These are phyloP conservation scores for Austroboletus festivus DNA, from an alignment of 768 basidiomycete species.

Conservation along the genomic window DNA sequence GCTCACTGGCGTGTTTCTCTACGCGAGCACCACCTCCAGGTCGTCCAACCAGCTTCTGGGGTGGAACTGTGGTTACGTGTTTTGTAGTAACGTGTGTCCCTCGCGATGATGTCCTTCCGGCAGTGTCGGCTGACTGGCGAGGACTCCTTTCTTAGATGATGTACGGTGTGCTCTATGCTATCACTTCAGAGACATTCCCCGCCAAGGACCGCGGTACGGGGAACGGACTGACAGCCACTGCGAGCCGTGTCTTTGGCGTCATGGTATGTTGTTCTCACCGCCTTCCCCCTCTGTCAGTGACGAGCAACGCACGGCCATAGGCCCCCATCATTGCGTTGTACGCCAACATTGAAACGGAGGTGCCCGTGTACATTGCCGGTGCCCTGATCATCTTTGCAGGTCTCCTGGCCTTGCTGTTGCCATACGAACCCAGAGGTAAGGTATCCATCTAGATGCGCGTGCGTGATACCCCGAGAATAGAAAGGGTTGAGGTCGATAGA, in stretches of 20 bases:
- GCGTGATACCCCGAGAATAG: not conserved
- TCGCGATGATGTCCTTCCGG: not conserved
- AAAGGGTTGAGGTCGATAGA: not conserved
- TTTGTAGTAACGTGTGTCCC: slow-evolving; percentile 53
- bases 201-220: slow-evolving; percentile 74
- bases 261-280: slow-evolving; percentile 39
- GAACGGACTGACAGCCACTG: slow-evolving; percentile 59
- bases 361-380: slow-evolving; percentile 72
- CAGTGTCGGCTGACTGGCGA: not conserved
- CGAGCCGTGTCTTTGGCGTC: slow-evolving; percentile 64
- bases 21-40: slow-evolving; percentile 70
- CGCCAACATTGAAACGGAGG: slow-evolving; percentile 58
- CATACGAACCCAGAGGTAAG: slow-evolving; percentile 74
- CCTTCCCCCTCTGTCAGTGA: not conserved
- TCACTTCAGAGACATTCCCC: slow-evolving; percentile 69
- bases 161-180: slow-evolving; percentile 72
- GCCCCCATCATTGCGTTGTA: slow-evolving; percentile 72
- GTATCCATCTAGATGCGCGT: slow-evolving; percentile 53
- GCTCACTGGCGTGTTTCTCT: slow-evolving; percentile 73
- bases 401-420: slow-evolving; percentile 56
- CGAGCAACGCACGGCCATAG: slow-evolving; percentile 29
- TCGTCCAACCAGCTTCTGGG: slow-evolving; percentile 65
- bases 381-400: slow-evolving; percentile 62
- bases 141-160: slow-evolving; percentile 51
- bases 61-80: slow-evolving; percentile 79